phyloP scores from a whole-genome alignment of 2,329 filamentous ascomycete genomes.

The Fusarium falciforme region DNA sequence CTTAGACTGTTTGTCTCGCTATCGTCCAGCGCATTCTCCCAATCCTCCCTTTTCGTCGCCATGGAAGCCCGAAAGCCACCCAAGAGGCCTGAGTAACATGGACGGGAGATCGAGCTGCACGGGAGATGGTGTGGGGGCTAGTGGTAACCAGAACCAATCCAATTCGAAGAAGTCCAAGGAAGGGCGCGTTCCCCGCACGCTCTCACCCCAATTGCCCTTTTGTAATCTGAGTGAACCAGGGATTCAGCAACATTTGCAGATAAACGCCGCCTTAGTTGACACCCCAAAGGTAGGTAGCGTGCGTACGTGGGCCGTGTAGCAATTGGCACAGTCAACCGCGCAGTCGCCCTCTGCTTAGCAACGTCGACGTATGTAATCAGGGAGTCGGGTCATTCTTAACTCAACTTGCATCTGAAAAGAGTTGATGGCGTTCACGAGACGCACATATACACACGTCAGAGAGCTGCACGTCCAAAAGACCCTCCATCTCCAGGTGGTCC shows the following conservation, averaged over 20 bases:
- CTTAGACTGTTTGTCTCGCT: background rate
- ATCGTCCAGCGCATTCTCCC: background rate
- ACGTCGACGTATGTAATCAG: background rate
- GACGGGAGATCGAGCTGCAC: background rate
- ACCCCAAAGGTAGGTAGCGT: background rate
- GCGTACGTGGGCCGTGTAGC: background rate
- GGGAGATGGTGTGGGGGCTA: background rate
- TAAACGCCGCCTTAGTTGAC: background rate
- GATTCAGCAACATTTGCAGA: slow-evolving; percentile 5
- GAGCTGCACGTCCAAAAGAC: background rate
- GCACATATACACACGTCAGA: background rate
- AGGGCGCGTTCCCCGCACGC: slow-evolving; percentile 29
- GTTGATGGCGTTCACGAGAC: background rate
- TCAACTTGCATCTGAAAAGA: background rate
- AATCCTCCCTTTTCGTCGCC: slow-evolving; percentile 1
- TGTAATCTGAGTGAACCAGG: background rate
- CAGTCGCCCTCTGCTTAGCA: background rate
- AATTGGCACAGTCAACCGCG: background rate
- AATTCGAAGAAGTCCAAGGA: background rate
- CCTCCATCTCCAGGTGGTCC: background rate
- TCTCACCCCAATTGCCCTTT: slow-evolving; percentile 30
- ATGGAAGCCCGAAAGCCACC: background rate
- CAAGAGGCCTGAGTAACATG: background rate
- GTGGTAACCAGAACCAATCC: slow-evolving; percentile 16
- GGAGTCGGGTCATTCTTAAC: background rate